Conservation (phyloP, 192 early-diverging fungal species). For the Backusella sp. region DNA sequence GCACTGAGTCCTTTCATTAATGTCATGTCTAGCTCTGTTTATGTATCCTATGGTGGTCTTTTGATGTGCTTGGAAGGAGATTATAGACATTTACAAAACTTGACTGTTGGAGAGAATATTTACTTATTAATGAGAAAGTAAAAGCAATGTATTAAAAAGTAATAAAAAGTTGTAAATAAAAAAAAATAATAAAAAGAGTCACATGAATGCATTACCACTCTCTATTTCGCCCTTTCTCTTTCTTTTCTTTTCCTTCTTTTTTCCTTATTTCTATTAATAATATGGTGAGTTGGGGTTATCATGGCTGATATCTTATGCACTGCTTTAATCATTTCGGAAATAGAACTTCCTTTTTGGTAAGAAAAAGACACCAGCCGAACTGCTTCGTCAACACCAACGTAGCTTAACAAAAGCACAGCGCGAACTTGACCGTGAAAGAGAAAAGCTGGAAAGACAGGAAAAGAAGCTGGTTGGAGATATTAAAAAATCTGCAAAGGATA, state of each 20-base stretch:
- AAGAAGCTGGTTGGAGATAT: conserved; percentile 95
- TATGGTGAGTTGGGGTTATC: not conserved
- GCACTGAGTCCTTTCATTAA: not conserved
- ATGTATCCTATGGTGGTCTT: conserved; percentile 89
- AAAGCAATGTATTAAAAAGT: not conserved
- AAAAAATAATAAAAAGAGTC: not conserved
- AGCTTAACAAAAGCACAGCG: conserved; percentile 84
- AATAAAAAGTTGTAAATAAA: conserved; percentile 2
- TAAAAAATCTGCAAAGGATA: conserved; percentile 86
- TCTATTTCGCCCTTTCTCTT: not conserved
- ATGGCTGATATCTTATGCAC: not conserved
- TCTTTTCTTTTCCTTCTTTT: not conserved
- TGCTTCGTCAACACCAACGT: conserved; percentile 90
- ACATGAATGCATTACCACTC: not conserved
- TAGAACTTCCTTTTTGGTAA: conserved; percentile 75
- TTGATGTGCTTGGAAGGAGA: conserved; percentile 89
- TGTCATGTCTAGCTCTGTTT: conserved; percentile 64
- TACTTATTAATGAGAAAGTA: conserved; percentile 88
- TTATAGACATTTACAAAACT: conserved; percentile 74
- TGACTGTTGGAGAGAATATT: conserved; percentile 85
- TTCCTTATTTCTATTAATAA: too few relatives aligned
- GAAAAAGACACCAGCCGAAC: conserved; percentile 84
- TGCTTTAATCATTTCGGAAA: not conserved
- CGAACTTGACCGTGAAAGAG: conserved; percentile 87
- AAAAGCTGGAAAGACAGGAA: conserved; percentile 90